Conservation (phyloP, 352 stramenopile species). For the Globisporangium heterothallicum region DNA sequence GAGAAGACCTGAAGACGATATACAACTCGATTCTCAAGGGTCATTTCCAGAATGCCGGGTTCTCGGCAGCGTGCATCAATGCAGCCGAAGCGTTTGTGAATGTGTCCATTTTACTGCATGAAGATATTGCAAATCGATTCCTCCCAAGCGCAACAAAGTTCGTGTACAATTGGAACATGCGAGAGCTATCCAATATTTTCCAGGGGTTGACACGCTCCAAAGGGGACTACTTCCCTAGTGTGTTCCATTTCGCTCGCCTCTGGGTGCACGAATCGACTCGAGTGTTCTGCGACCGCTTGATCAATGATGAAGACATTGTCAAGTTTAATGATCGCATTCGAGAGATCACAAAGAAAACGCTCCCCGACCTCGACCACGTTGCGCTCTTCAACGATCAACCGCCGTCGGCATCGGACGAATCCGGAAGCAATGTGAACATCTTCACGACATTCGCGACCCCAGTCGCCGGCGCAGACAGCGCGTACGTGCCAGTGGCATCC, state of each 20-base stretch:
- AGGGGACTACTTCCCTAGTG: constrained; percentile 89
- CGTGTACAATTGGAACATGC: constrained; percentile 99
- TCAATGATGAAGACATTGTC: constrained; percentile 92
- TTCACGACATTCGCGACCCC: constrained; percentile 93
- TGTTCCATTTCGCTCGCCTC: constrained; percentile 83
- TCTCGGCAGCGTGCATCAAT: constrained; percentile 51
- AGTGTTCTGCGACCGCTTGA: constrained; percentile 96
- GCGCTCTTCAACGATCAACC: constrained; percentile 77
- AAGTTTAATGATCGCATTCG: constrained; percentile 91
- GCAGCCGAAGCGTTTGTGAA: constrained; percentile 87
- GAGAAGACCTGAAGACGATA: constrained; percentile 93
- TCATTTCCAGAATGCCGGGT: constrained; percentile 88
- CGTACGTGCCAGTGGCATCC: constrained; percentile 66
- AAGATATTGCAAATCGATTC: constrained; percentile 93
- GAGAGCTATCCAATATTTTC: constrained; percentile 96
- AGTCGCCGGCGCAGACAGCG: constrained; percentile 52
- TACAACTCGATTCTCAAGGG: constrained; percentile 94
- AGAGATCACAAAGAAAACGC: constrained; percentile 90
- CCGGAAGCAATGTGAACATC: constrained; percentile 75
- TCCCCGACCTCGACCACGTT: constrained; percentile 84
- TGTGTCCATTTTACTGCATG: constrained; percentile 87
- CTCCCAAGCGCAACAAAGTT: constrained; percentile 96
- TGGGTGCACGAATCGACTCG: constrained; percentile 96
- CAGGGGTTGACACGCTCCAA: constrained; percentile 92
- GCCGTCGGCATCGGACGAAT: constrained; percentile 22